These are phyloP conservation scores for Epichloe scottii DNA, from an alignment of 2,329 filamentous ascomycete genomes.

Conservation along the genomic window DNA sequence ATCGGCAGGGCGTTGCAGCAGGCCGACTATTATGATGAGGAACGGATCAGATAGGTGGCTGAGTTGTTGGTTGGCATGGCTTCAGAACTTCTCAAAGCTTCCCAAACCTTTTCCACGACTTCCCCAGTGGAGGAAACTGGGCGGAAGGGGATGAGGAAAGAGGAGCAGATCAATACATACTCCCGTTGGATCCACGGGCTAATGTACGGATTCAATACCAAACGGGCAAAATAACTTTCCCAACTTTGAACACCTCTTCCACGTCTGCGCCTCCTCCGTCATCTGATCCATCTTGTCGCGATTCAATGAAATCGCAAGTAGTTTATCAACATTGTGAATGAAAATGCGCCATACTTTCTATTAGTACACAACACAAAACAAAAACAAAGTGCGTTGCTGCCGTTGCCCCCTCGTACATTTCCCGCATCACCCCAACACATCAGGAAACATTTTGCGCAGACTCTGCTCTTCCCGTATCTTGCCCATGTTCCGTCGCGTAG, in stretches of 20 bases:
- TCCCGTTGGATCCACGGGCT: neutral
- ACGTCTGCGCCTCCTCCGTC: neutral
- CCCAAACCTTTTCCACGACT: no score
- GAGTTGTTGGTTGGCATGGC: neutral
- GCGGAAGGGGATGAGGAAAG: neutral
- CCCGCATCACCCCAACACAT: neutral
- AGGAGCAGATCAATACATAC: neutral
- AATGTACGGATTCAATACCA: neutral
- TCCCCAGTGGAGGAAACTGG: neutral
- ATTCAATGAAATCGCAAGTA: neutral
- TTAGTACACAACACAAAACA: neutral
- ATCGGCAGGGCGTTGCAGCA: slow-evolving; percentile 63
- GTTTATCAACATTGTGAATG: neutral
- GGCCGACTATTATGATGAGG: slow-evolving; percentile 19
- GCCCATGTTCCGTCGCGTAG: neutral
- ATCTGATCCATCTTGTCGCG: neutral
- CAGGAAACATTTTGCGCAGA: neutral
- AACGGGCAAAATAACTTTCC: neutral
- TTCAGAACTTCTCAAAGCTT: no score
- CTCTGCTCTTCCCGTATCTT: neutral
- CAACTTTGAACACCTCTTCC: neutral
- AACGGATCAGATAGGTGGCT: slow-evolving; percentile 10
- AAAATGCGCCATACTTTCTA: neutral
- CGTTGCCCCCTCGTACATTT: neutral
- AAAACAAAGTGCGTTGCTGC: neutral